phyloP scores from a whole-genome alignment of 225 moss, liverwort and hornwort species.

The Pseudisothecium myosuroides region DNA sequence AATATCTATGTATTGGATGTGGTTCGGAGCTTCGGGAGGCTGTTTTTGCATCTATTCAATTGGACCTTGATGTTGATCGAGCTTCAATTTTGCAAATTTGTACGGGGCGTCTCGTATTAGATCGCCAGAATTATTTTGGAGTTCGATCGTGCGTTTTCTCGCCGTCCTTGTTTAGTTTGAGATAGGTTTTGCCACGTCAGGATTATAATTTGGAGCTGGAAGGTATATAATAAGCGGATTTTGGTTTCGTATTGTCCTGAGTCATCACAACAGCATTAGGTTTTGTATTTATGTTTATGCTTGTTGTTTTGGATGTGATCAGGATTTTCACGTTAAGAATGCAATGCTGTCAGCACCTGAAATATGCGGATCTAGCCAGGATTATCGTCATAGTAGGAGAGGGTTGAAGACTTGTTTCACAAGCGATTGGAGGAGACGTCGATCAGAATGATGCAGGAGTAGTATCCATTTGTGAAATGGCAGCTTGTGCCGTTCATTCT shows the following conservation, averaged over 20 bases:
- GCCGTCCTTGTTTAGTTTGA: background rate
- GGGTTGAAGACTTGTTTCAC: background rate
- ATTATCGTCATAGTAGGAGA: background rate
- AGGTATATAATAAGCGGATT: background rate
- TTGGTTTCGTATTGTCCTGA: background rate
- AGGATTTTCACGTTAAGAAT: background rate
- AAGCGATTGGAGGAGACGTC: background rate
- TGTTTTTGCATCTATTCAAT: background rate
- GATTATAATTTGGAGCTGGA: background rate
- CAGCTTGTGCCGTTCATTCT: constrained; percentile 2
- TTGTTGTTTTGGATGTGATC: background rate
- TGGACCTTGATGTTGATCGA: background rate
- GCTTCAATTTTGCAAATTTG: background rate
- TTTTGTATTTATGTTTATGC: background rate
- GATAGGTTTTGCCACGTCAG: background rate
- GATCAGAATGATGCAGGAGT: background rate
- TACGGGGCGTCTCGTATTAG: background rate
- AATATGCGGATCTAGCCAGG: background rate
- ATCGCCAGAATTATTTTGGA: background rate
- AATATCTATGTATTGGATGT: background rate
- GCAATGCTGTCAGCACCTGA: background rate
- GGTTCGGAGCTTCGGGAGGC: background rate
- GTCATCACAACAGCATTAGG: background rate
- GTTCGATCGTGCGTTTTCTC: background rate
- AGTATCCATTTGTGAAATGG: background rate